phyloP scores from a whole-genome alignment of 73 alveolate species.

The Blepharisma stoltei region DNA sequence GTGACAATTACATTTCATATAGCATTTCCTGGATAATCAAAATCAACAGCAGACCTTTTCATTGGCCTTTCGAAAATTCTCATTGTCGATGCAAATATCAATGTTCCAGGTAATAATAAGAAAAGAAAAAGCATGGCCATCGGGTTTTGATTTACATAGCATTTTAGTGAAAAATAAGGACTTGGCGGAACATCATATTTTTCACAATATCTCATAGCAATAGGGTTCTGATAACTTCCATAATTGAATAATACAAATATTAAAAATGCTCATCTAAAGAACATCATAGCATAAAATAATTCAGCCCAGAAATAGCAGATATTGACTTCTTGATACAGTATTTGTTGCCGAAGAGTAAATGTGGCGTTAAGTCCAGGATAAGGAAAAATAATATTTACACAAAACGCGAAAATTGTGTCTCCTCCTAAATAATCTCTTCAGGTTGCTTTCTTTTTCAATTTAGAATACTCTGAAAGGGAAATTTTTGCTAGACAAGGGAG shows the following conservation, averaged over 20 bases:
- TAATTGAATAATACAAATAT: background rate
- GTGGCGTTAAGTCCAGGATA: background rate
- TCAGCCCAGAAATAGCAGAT: background rate
- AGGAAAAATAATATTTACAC: background rate
- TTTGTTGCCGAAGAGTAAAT: constrained; percentile 11
- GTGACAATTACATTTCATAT: constrained; percentile 2
- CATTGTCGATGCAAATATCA: background rate
- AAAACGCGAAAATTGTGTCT: background rate
- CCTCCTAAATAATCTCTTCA: background rate
- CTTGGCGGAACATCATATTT: background rate
- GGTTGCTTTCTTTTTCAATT: background rate
- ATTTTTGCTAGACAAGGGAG: background rate
- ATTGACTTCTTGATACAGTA: background rate
- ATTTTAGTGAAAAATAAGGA: constrained; percentile 8
- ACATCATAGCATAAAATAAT: background rate
- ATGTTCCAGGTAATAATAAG: constrained; percentile 1
- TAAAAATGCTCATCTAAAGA: background rate
- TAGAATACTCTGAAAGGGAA: background rate
- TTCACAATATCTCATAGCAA: background rate
- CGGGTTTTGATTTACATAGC: constrained; percentile 3
- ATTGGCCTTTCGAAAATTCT: constrained; percentile 25
- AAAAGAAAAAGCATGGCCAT: constrained; percentile 5
- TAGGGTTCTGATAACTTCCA: background rate
- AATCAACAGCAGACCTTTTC: background rate
- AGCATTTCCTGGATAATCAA: background rate